Base-by-base conservation (phyloP, 2,329 filamentous ascomycete genomes). In the Teratosphaeria gauchensis region DNA sequence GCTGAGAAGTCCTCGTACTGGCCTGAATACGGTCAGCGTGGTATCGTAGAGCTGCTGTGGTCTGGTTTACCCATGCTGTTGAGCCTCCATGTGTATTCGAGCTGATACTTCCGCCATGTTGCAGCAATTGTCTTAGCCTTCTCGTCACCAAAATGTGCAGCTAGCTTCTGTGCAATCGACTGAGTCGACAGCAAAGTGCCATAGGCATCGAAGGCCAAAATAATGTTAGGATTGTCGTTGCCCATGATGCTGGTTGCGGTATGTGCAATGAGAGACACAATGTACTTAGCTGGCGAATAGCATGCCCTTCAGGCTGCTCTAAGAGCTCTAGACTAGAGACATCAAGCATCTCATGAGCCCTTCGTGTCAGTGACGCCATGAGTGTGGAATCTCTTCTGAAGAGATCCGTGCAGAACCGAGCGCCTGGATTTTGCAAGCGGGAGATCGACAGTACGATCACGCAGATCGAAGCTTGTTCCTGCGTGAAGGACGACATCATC, bases 11-110 rank as follows among this genome's bases (percentile, higher is more conserved):
- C 69, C 58, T 81, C 77, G 66, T 86, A 89, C 56, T 77, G 67
- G 51, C 80, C 86, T 89, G 51, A n/a, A 1, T 48, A 9, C n/a
- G n/a, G n/a, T 48, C 42, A 48, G 42, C 42, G 9, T 8, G 42
- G n/a, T 48, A 8, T 19, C n/a, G n/a, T 11, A 21, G 8, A 48
- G 24, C 24, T 24, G 16, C 5, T n/a, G n/a, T 21, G n/a, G 9
- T n/a, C 4, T 12, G 35, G 72, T 75, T 61, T 75, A 87, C 88
- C 80, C 87, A 91, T 91, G 77, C 83, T 86, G 67, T 85, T 90
- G 63, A 87, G 73, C 56, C 88, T 78, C 86, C 86, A 91, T 46
- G 87, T 89, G 66, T 90, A 92, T 72, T 90, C 88, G 8, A 91
- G 76, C 71, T 91, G 88, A 67, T 86, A 86, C 32, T 80, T 79